Evolutionary conservation across 2,329 filamentous ascomycete species (phyloP).

Genomic region (Beauveria brongniartii): DNA sequence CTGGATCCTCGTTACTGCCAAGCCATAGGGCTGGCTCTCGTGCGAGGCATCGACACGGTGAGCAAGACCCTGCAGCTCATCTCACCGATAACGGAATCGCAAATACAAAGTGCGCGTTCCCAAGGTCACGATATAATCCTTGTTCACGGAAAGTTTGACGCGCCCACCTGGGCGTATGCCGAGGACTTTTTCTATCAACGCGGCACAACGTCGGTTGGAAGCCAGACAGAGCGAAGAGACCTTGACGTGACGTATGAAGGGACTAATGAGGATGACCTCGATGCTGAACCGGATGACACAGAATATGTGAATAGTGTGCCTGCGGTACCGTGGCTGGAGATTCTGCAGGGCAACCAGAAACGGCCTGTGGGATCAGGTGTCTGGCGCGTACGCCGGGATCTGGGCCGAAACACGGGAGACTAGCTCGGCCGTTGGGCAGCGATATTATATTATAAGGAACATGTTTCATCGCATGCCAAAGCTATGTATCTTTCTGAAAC

Average conservation of each 20-base stretch:
- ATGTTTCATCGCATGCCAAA: no score
- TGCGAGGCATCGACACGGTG: slow-evolving; percentile 59
- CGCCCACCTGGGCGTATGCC: slow-evolving; percentile 61
- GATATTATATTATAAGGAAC: not conserved
- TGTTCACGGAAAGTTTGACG: slow-evolving; percentile 60
- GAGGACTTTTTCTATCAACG: slow-evolving; percentile 47
- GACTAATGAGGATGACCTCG: slow-evolving; percentile 19
- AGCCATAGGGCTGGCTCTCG: slow-evolving; percentile 55
- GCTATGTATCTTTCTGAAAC: not conserved
- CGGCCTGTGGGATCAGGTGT: slow-evolving; percentile 50
- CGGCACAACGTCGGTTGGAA: slow-evolving; percentile 12
- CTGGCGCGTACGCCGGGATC: slow-evolving; percentile 56
- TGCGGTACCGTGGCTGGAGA: slow-evolving; percentile 51
- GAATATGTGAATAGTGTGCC: slow-evolving; percentile 17
- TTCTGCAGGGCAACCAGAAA: slow-evolving; percentile 45
- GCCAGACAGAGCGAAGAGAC: slow-evolving; percentile 7
- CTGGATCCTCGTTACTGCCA: slow-evolving; percentile 53
- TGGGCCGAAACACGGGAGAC: slow-evolving; percentile 36
- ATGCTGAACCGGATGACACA: slow-evolving; percentile 19
- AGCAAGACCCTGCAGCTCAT: slow-evolving; percentile 53
- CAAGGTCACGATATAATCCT: slow-evolving; percentile 48
- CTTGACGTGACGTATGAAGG: slow-evolving; percentile 21
- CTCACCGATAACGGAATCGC: slow-evolving; percentile 44
- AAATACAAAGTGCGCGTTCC: slow-evolving; percentile 31
- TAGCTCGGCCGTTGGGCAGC: not conserved